These are phyloP conservation scores for Vairimorpha apis DNA, from an alignment of 371 early-diverging fungal species.

Conservation along the genomic window DNA sequence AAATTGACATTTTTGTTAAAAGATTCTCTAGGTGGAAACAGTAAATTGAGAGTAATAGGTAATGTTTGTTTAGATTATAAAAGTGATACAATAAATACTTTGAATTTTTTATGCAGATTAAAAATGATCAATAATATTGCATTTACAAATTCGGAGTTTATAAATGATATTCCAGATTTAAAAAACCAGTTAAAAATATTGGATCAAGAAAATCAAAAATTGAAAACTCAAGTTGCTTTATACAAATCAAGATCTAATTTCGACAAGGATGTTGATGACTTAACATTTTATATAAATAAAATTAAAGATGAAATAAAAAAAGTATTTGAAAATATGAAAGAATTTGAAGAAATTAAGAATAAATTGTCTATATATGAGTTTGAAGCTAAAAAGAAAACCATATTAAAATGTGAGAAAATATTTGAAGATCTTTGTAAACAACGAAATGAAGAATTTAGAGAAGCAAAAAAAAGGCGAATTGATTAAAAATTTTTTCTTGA, in stretches of 20 bases:
- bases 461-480: too few species aligned
- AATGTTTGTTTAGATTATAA: constrained; percentile 54
- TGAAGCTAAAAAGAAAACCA: background rate
- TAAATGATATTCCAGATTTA: constrained; percentile 48
- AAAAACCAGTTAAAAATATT: constrained; percentile 48
- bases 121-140: constrained; percentile 61
- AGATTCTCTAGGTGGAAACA: constrained; percentile 69
- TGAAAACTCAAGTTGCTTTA: constrained; percentile 43
- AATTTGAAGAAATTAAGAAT: background rate
- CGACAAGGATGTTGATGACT: background rate
- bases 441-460: background rate
- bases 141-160: constrained; percentile 44
- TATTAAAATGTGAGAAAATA: background rate
- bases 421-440: background rate
- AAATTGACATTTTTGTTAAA: constrained; percentile 69
- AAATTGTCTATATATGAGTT: background rate
- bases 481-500: too few species aligned
- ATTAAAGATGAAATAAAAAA: background rate
- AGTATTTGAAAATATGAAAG: background rate
- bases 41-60: constrained; percentile 68
- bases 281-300: background rate
- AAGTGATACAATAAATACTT: constrained; percentile 56
- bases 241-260: background rate
- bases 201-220: constrained; percentile 52
- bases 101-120: constrained; percentile 55